These are phyloP conservation scores for Didymella keratinophila DNA, from an alignment of 2,329 filamentous ascomycete genomes.

Conservation along the genomic window DNA sequence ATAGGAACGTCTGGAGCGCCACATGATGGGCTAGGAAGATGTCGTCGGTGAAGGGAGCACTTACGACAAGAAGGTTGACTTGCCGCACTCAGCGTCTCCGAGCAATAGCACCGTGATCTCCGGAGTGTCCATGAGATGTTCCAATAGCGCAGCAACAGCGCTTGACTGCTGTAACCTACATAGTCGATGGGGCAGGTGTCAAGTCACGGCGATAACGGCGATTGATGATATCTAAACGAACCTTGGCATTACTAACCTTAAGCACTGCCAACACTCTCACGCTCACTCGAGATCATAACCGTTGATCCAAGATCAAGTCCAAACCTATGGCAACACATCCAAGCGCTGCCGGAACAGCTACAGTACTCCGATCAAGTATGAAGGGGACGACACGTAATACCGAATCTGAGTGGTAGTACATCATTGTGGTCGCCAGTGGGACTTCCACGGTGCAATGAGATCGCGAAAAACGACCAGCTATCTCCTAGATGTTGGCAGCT, in stretches of 20 bases:
- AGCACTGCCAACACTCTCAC: background rate
- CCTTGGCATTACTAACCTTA: background rate
- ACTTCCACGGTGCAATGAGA: too few relatives aligned
- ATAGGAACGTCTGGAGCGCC: background rate
- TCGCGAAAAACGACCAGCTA: too few relatives aligned
- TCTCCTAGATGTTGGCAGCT: too few relatives aligned
- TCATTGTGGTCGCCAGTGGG: too few relatives aligned
- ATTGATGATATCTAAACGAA: background rate
- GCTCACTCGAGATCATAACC: too few relatives aligned
- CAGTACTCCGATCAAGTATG: too few relatives aligned
- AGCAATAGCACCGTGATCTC: conserved; percentile 63
- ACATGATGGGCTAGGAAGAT: background rate
- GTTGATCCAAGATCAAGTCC: too few relatives aligned
- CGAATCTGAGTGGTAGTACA: too few relatives aligned
- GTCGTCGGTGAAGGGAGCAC: conserved; percentile 39
- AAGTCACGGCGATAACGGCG: conserved; percentile 14
- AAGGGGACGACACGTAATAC: too few relatives aligned
- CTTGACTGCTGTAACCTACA: conserved; percentile 21
- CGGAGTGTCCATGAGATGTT: conserved; percentile 37
- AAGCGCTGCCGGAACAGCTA: too few relatives aligned
- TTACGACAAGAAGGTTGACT: conserved; percentile 69
- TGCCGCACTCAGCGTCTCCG: conserved; percentile 67
- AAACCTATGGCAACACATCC: too few relatives aligned
- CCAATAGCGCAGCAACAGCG: conserved; percentile 6
- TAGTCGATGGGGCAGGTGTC: conserved; percentile 12